A percentile compares a stretch with the other conserved stretches of the same genome.
These are phyloP conservation scores for Mycosarcoma maydis DNA, from an alignment of 1,284 basidiomycete genomes.

Conservation along the genomic window DNA sequence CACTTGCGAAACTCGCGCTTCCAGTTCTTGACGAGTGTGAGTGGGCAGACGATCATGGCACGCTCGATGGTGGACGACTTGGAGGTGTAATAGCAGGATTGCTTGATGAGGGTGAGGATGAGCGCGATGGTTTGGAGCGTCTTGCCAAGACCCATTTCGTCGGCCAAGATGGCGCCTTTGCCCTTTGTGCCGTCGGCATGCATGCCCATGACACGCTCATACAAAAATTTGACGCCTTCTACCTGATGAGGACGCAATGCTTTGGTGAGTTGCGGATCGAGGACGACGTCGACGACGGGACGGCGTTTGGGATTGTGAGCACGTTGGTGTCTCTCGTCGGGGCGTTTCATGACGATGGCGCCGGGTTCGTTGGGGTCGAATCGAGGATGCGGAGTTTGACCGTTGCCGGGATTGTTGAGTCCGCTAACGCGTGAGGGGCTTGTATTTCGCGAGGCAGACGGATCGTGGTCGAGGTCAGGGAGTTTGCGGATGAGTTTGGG, in stretches of 20 bases:
- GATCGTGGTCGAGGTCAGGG: slow-evolving; percentile 11
- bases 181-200: slow-evolving; percentile 79
- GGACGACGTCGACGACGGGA: slow-evolving; percentile 75
- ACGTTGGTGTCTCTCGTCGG: slow-evolving; percentile 75
- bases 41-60: slow-evolving; percentile 84
- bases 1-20: slow-evolving; percentile 94
- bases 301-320: slow-evolving; percentile 74
- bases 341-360: slow-evolving; percentile 86
- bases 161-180: slow-evolving; percentile 96
- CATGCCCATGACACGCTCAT: slow-evolving; percentile 93
- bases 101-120: slow-evolving; percentile 59
- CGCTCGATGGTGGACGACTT: slow-evolving; percentile 53
- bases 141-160: slow-evolving; percentile 84
- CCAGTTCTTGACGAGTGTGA: slow-evolving; percentile 95
- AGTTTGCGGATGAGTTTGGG: slow-evolving; percentile 10
- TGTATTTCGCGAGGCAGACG: slow-evolving; percentile 6
- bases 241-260: slow-evolving; percentile 96
- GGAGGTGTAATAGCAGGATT: slow-evolving; percentile 62
- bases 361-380: slow-evolving; percentile 68
- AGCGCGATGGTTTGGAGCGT: slow-evolving; percentile 64
- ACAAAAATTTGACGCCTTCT: slow-evolving; percentile 98
- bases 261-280: slow-evolving; percentile 86
- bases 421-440: slow-evolving; percentile 31
- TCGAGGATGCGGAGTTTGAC: slow-evolving; percentile 29
- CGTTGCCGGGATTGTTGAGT: slow-evolving; percentile 34